Conservation (phyloP, 768 basidiomycete species). For the Mycena pura region DNA sequence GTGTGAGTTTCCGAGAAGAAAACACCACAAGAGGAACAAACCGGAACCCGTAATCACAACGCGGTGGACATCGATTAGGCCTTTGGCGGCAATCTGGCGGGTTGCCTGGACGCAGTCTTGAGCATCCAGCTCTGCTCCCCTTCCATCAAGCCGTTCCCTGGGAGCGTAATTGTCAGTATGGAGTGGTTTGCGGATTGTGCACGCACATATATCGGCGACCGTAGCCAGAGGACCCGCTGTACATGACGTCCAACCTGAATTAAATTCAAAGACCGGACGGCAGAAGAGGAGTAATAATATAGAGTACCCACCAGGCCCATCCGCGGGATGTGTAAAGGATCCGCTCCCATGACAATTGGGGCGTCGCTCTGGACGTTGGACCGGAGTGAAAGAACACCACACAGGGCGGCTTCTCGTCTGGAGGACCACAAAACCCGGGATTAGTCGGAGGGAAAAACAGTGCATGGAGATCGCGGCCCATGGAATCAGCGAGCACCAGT, state of each 20-base stretch:
- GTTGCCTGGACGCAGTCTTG: slow-evolving; percentile 13
- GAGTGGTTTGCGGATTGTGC: not conserved
- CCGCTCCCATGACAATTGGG: slow-evolving; percentile 9
- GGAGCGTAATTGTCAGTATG: not conserved
- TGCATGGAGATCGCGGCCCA: not conserved
- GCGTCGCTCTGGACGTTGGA: slow-evolving; percentile 5
- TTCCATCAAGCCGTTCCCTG: slow-evolving; percentile 11
- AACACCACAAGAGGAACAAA: not conserved
- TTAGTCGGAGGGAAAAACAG: slow-evolving; percentile 2
- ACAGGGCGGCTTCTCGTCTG: slow-evolving; percentile 11
- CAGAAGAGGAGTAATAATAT: not conserved
- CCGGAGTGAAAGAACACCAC: slow-evolving; percentile 10
- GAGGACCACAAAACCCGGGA: slow-evolving; percentile 1
- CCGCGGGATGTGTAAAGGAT: slow-evolving; percentile 17
- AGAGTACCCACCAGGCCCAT: slow-evolving; percentile 12
- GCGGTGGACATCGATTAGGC: slow-evolving; percentile 6
- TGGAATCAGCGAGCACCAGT: not conserved
- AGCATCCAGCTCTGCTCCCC: not conserved
- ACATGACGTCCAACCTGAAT: slow-evolving; percentile 12
- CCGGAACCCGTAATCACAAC: slow-evolving; percentile 4
- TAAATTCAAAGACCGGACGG: not conserved
- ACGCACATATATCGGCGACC: slow-evolving; percentile 10
- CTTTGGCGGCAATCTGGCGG: not conserved
- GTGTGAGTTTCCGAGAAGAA: not conserved
- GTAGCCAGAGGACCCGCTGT: slow-evolving; percentile 11